A percentile compares a stretch with the other conserved stretches of the same genome.
These are phyloP conservation scores for Agaricus sinodeliciosus DNA, from an alignment of 768 basidiomycete species.

Conservation along the genomic window DNA sequence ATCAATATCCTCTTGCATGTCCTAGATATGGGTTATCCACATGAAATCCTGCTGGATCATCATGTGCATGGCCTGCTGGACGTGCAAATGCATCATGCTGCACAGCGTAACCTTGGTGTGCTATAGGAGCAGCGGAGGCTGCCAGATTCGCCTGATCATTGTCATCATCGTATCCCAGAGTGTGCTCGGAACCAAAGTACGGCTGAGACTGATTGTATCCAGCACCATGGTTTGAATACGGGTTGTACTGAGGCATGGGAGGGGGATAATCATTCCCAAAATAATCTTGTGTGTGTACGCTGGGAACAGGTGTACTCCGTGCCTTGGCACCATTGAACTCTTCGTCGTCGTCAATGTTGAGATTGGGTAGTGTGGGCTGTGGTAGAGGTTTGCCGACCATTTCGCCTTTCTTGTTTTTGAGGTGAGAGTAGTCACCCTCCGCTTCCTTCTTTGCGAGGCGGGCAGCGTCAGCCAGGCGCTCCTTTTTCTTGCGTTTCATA, in stretches of 20 bases:
- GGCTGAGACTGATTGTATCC: conserved; percentile 54
- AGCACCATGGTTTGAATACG: conserved; percentile 54
- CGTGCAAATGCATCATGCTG: conserved; percentile 11
- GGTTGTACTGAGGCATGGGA: conserved; percentile 74
- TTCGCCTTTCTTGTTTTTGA: conserved; percentile 91
- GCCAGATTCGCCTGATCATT: conserved; percentile 59
- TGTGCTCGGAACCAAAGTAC: conserved; percentile 48
- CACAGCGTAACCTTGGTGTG: conserved; percentile 11
- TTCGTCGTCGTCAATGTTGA: conserved; percentile 82
- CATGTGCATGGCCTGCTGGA: conserved; percentile 24
- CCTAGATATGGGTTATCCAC: conserved; percentile 2
- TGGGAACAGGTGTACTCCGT: conserved; percentile 41
- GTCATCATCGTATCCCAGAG: conserved; percentile 48
- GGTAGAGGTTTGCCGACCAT: conserved; percentile 74
- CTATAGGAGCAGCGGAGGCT: conserved; percentile 51
- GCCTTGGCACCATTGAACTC: conserved; percentile 52
- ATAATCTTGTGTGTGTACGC: conserved; percentile 47
- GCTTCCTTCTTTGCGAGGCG: conserved; percentile 89
- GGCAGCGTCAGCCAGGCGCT: conserved; percentile 74
- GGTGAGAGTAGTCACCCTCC: conserved; percentile 81
- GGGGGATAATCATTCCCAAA: conserved; percentile 51
- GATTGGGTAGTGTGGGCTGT: conserved; percentile 91
- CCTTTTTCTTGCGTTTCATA: conserved; percentile 86
- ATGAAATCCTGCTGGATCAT: conserved; percentile 23
- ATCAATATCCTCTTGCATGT: conserved; percentile 2